Conservation (phyloP, 768 basidiomycete species). For the Floccularia luteovirens region DNA sequence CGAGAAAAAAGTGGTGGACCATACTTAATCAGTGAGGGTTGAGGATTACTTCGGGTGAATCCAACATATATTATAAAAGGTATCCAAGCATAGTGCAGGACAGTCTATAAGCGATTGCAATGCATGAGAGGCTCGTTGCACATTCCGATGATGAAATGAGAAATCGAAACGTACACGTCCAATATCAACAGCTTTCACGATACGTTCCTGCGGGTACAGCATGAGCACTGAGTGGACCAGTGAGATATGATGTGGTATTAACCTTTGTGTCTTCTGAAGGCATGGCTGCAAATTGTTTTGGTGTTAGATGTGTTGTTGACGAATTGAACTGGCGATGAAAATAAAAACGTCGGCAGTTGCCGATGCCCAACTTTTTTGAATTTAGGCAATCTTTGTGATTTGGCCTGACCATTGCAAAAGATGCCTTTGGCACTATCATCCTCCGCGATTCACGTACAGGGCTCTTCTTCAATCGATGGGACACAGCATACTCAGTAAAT, state of each 20-base stretch:
- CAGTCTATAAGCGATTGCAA: constrained; percentile 47
- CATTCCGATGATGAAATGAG: constrained; percentile 1
- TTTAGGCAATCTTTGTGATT: constrained; percentile 9
- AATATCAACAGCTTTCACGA: constrained; percentile 73
- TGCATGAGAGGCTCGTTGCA: neutral
- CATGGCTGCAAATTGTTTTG: constrained; percentile 36
- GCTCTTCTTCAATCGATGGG: constrained; percentile 19
- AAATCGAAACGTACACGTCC: constrained; percentile 77
- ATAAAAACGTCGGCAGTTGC: constrained; percentile 25
- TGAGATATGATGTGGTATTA: neutral
- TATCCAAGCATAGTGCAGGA: constrained; percentile 94
- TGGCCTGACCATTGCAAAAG: constrained; percentile 13
- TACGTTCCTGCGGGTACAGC: constrained; percentile 56
- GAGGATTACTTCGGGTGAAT: constrained; percentile 87
- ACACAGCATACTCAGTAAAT: constrained; percentile 30
- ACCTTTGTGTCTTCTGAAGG: constrained; percentile 92
- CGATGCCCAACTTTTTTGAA: constrained; percentile 26
- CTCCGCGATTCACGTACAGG: constrained; percentile 43
- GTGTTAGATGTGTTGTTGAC: constrained; percentile 13
- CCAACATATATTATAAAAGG: constrained; percentile 95
- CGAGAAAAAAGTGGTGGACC: constrained; percentile 19
- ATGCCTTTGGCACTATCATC: constrained; percentile 45
- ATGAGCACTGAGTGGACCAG: neutral
- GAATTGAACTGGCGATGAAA: constrained; percentile 11
- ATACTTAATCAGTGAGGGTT: constrained; percentile 93